These are phyloP conservation scores for Kickxella alabastrina DNA, from an alignment of 192 early-diverging fungal genomes.

Conservation along the genomic window DNA sequence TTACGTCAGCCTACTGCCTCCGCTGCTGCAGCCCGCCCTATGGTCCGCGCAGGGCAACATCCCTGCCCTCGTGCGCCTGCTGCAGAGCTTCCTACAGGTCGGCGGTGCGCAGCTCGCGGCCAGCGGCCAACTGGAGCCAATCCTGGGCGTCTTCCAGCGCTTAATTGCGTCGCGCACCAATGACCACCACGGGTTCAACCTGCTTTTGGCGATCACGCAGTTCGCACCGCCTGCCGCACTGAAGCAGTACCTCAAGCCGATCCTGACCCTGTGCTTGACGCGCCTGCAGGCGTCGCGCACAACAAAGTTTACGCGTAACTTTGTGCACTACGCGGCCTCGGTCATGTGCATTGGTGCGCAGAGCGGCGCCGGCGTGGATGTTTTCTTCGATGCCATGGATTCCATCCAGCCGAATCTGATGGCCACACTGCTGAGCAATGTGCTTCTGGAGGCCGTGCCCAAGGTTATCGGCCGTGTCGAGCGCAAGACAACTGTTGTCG, in stretches of 20 bases:
- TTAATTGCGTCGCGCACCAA: conserved; percentile 77
- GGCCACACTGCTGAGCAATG: conserved; percentile 33
- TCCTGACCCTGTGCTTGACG: conserved; percentile 59
- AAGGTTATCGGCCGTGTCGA: conserved; percentile 37
- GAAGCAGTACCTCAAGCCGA: conserved; percentile 54
- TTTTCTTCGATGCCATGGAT: conserved; percentile 42
- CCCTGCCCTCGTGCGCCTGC: conserved; percentile 85
- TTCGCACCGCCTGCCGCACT: conserved; percentile 67
- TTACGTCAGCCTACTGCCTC: conserved; percentile 71
- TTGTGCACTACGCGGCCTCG: conserved; percentile 40
- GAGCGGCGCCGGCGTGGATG: conserved; percentile 11
- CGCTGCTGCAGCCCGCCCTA: conserved; percentile 76
- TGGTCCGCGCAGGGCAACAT: conserved; percentile 91
- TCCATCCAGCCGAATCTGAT: conserved; percentile 43
- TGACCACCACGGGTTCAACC: conserved; percentile 81
- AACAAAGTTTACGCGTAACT: conserved; percentile 32
- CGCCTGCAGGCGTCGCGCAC: conserved; percentile 50
- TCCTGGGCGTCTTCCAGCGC: conserved; percentile 94
- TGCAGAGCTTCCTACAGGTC: conserved; percentile 81
- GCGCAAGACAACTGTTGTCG: conserved; percentile 48
- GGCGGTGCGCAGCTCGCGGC: conserved; percentile 66
- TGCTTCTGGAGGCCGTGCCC: conserved; percentile 41
- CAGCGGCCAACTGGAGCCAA: conserved; percentile 67
- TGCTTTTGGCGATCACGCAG: conserved; percentile 74
- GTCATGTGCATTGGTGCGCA: conserved; percentile 34